A percentile compares a stretch with the other conserved stretches of the same genome.
phyloP scores from a whole-genome alignment of 176 grass and related monocot species.

The Areca catechu region DNA sequence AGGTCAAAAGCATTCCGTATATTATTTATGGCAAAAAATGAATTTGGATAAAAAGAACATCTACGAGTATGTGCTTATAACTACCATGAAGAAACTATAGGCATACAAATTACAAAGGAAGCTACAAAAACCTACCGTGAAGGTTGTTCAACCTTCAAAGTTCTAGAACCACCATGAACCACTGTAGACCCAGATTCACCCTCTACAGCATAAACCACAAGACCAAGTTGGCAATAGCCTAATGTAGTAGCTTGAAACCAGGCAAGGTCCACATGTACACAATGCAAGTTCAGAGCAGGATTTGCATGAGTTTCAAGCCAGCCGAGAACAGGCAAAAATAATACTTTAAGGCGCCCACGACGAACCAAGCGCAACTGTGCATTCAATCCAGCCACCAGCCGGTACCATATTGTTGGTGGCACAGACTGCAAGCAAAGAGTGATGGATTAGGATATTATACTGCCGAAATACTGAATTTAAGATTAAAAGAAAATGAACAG shows the following conservation, averaged over 20 bases:
- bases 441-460: too few relatives aligned
- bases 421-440: conserved; percentile 48
- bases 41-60: too few relatives aligned
- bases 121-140: conserved; percentile 47
- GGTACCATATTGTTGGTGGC: conserved; percentile 90
- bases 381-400: conserved; percentile 91
- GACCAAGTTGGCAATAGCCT: conserved; percentile 89
- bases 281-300: conserved; percentile 44
- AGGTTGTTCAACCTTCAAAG: conserved; percentile 40
- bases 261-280: conserved; percentile 70
- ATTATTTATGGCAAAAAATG: too few relatives aligned
- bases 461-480: too few relatives aligned
- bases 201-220: conserved; percentile 87
- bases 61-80: too few relatives aligned
- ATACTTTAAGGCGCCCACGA: conserved; percentile 63
- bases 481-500: too few relatives aligned
- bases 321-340: conserved; percentile 58
- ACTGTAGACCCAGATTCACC: conserved; percentile 26
- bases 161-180: conserved; percentile 50
- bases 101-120: background rate
- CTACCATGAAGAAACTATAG: too few relatives aligned
- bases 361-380: conserved; percentile 84
- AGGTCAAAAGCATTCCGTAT: background rate
- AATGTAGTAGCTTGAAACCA: conserved; percentile 93
- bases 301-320: conserved; percentile 96